A percentile compares a stretch with the other conserved stretches of the same genome.
Evolutionary conservation across 768 basidiomycete species (phyloP).

Genomic region (Thelephora aurantiotincta): DNA sequence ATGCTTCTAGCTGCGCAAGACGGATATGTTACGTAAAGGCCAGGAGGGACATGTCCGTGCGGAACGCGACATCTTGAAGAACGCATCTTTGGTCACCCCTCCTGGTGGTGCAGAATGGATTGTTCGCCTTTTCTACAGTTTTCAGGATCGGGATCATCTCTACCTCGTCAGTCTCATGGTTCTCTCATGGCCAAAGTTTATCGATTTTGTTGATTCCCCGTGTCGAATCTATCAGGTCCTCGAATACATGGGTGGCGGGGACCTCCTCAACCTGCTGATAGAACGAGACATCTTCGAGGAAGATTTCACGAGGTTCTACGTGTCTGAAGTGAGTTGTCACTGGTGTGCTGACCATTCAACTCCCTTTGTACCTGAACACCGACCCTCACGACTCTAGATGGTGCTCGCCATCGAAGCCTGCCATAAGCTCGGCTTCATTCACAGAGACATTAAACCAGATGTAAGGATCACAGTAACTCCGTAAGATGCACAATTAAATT

Average conservation of each 20-base stretch:
- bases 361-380: neutral
- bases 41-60: slow-evolving; percentile 97
- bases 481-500: neutral
- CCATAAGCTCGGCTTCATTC: slow-evolving; percentile 92
- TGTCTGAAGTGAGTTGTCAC: slow-evolving; percentile 60
- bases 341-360: slow-evolving; percentile 2
- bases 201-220: slow-evolving; percentile 47
- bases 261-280: slow-evolving; percentile 90
- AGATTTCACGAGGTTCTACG: slow-evolving; percentile 85
- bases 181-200: slow-evolving; percentile 14
- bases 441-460: slow-evolving; percentile 95
- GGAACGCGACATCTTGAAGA: slow-evolving; percentile 86
- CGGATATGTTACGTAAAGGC: slow-evolving; percentile 89
- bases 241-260: slow-evolving; percentile 93
- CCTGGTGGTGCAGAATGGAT: slow-evolving; percentile 83
- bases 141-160: slow-evolving; percentile 89
- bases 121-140: slow-evolving; percentile 83
- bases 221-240: slow-evolving; percentile 44
- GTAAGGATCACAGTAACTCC: slow-evolving; percentile 25
- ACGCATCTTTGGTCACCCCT: slow-evolving; percentile 69
- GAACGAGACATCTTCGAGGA: slow-evolving; percentile 86
- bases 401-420: slow-evolving; percentile 86
- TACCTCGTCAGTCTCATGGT: slow-evolving; percentile 59
- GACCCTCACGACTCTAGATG: slow-evolving; percentile 43
- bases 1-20: slow-evolving; percentile 54